A percentile compares a stretch with the other conserved stretches of the same genome.
Evolutionary conservation across 768 basidiomycete genomes (phyloP).

Genomic region (Hirschioporus abietinus): DNA sequence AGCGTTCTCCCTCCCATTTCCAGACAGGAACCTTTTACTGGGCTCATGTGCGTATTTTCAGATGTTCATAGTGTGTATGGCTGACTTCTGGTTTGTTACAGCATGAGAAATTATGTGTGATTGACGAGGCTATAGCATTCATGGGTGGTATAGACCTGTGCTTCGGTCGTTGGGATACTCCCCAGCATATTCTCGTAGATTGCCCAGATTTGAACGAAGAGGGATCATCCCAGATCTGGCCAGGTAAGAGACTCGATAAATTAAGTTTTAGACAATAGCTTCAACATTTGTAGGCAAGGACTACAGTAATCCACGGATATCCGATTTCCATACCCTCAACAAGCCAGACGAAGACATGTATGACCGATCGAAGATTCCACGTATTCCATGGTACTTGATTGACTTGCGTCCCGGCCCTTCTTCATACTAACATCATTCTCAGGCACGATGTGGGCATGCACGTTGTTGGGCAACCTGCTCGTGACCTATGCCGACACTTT

Average conservation of each 20-base stretch:
- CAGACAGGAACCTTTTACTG: slow-evolving; percentile 97
- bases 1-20: slow-evolving; percentile 96
- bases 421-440: slow-evolving; percentile 4
- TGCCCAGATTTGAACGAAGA: slow-evolving; percentile 63
- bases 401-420: not conserved
- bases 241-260: slow-evolving; percentile 44
- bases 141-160: slow-evolving; percentile 97
- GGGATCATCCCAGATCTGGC: slow-evolving; percentile 72
- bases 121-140: slow-evolving; percentile 95
- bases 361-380: slow-evolving; percentile 79
- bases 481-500: slow-evolving; percentile 93
- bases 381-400: slow-evolving; percentile 84
- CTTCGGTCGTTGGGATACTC: slow-evolving; percentile 96
- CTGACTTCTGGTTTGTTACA: slow-evolving; percentile 23
- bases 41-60: slow-evolving; percentile 73
- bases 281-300: slow-evolving; percentile 68
- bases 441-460: slow-evolving; percentile 98
- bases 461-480: slow-evolving; percentile 92
- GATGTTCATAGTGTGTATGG: not conserved
- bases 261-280: not conserved
- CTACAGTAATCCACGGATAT: slow-evolving; percentile 84
- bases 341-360: slow-evolving; percentile 97
- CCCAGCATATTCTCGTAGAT: slow-evolving; percentile 87
- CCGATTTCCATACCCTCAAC: slow-evolving; percentile 79
- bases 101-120: slow-evolving; percentile 98